Percentiles rank a stretch among this genome's conserved stretches.
These are phyloP conservation scores for Puccinia horiana DNA, from an alignment of 1,284 basidiomycete species.

Conservation along the genomic window DNA sequence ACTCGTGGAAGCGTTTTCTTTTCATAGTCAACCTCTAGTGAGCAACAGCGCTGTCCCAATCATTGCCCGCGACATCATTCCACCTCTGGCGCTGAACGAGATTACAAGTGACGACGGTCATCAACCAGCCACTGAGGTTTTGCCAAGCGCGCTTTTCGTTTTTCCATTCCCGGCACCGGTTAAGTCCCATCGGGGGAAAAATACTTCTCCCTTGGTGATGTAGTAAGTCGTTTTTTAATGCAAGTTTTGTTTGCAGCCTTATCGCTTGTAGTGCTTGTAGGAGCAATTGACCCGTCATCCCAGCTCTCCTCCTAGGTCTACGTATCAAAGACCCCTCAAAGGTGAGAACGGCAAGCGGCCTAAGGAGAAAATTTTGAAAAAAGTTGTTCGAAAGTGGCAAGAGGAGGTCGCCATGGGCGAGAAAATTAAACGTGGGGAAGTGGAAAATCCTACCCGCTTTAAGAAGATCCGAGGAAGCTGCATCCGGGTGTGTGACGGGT, in stretches of 20 bases:
- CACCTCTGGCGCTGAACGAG: conserved; percentile 17
- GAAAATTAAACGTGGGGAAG: conserved; percentile 34
- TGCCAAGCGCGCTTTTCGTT: conserved; percentile 34
- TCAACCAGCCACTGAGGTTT: neutral
- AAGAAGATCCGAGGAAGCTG: conserved; percentile 27
- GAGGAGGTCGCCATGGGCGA: conserved; percentile 41
- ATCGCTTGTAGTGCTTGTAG: no score
- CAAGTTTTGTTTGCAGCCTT: no score
- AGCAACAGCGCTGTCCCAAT: neutral
- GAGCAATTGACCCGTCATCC: no score
- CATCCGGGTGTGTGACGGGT: conserved; percentile 21
- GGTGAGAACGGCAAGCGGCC: conserved; percentile 15
- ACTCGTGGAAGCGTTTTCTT: neutral
- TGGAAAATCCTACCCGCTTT: conserved; percentile 24
- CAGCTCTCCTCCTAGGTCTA: conserved; percentile 33
- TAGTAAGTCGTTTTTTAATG: no score
- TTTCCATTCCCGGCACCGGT: conserved; percentile 44
- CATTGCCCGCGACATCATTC: neutral
- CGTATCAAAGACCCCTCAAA: conserved; percentile 33
- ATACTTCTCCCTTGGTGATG: conserved; percentile 40
- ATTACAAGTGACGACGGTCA: neutral
- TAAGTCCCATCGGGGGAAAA: conserved; percentile 19
- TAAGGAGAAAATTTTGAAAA: conserved; percentile 39
- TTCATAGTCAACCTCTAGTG: neutral
- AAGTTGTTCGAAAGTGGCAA: conserved; percentile 39